Conservation (phyloP, 2,329 filamentous ascomycete genomes). For the Thelonectria discophora region DNA sequence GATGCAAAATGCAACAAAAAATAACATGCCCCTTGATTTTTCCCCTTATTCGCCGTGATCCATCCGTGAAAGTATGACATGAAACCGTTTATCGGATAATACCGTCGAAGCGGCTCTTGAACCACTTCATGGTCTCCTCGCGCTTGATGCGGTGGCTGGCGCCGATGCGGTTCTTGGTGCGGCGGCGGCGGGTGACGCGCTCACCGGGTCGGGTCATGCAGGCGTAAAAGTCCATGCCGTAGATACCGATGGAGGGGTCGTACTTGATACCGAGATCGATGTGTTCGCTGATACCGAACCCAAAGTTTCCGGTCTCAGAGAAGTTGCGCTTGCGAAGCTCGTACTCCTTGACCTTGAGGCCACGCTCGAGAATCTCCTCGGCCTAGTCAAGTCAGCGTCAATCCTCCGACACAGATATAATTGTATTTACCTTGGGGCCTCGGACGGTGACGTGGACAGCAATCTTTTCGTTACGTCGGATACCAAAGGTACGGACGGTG, state of each 20-base stretch:
- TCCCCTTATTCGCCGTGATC: constrained; percentile 52
- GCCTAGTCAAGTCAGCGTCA: constrained; percentile 62
- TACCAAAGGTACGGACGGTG: constrained; percentile 99
- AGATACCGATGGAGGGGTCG: constrained; percentile 97
- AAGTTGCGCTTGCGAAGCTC: constrained; percentile 99
- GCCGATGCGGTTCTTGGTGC: constrained; percentile 87
- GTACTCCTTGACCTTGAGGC: constrained; percentile 99
- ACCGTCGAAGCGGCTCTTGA: constrained; percentile 89
- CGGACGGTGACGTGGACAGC: constrained; percentile 99
- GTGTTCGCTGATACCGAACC: constrained; percentile 99
- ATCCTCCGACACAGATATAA: neutral
- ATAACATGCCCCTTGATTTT: constrained; percentile 52
- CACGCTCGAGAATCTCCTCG: constrained; percentile 99
- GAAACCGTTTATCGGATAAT: constrained; percentile 86
- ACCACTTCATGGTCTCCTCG: constrained; percentile 98
- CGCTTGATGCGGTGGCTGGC: constrained; percentile 92
- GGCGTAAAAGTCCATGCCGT: constrained; percentile 99
- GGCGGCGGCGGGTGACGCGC: constrained; percentile 95
- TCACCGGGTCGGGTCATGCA: constrained; percentile 99
- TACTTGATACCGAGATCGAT: constrained; percentile 99
- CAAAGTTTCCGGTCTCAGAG: constrained; percentile 99
- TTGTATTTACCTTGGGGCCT: constrained; percentile 73
- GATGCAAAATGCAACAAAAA: constrained; percentile 57
- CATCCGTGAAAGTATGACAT: constrained; percentile 49
- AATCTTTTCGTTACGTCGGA: constrained; percentile 99